A percentile compares a stretch with the other conserved stretches of the same genome.
phyloP scores from a whole-genome alignment of 2,329 filamentous ascomycete genomes.

The Colletotrichum paranaense region DNA sequence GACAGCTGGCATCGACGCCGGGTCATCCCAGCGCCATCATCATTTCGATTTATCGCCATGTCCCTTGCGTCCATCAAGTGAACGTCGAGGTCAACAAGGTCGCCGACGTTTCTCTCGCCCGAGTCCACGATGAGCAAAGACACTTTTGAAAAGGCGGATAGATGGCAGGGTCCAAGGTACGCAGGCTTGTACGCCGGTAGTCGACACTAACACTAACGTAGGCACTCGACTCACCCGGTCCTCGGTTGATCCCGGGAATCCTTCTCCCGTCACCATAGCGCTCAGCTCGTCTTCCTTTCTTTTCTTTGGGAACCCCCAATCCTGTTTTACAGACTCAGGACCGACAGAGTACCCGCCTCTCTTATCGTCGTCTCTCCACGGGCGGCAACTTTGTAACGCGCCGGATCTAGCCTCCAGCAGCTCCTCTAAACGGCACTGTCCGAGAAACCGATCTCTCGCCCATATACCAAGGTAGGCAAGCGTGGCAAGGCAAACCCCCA shows the following conservation, averaged over 20 bases:
- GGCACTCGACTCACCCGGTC: background rate
- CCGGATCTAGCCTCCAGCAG: background rate
- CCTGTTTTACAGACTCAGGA: background rate
- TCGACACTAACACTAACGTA: background rate
- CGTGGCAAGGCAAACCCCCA: background rate
- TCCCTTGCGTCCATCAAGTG: background rate
- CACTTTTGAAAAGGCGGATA: background rate
- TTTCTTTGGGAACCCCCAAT: background rate
- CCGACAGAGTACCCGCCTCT: background rate
- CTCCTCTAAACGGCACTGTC: background rate
- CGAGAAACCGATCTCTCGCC: background rate
- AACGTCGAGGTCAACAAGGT: background rate
- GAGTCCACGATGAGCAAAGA: background rate
- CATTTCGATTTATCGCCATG: background rate
- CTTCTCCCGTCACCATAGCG: background rate
- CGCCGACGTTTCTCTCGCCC: background rate
- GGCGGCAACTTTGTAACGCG: background rate
- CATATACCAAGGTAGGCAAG: background rate
- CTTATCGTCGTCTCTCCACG: background rate
- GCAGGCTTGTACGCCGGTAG: background rate
- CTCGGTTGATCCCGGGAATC: conserved; percentile 2
- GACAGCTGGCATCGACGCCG: conserved; percentile 2
- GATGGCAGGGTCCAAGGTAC: background rate
- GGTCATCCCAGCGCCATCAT: background rate
- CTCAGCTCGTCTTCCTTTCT: background rate